These are phyloP conservation scores for Scheffersomyces segobiensis DNA, from an alignment of 1,139 yeast genomes.

Conservation along the genomic window DNA sequence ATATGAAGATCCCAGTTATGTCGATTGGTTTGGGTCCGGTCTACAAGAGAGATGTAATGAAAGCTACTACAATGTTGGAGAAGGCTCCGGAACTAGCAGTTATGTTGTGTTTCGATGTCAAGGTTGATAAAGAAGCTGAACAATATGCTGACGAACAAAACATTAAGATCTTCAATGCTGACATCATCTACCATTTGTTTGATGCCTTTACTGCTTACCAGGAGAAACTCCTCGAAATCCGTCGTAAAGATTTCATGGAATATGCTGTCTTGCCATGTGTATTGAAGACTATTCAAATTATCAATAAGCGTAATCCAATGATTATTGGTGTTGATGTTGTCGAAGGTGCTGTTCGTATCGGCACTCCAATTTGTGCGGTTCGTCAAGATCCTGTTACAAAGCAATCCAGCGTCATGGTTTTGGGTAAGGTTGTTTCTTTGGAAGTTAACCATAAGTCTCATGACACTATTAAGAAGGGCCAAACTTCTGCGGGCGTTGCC, in stretches of 20 bases:
- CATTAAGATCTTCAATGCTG: constrained; percentile 90
- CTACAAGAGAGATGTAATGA: constrained; percentile 96
- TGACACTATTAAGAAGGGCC: constrained; percentile 85
- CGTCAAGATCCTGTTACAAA: constrained; percentile 85
- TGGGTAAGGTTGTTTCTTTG: constrained; percentile 85
- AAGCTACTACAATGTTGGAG: constrained; percentile 94
- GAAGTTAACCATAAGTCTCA: constrained; percentile 92
- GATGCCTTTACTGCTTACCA: constrained; percentile 95
- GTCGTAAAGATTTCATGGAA: constrained; percentile 85
- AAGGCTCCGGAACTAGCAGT: constrained; percentile 94
- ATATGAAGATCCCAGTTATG: constrained; percentile 99
- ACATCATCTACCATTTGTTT: constrained; percentile 92
- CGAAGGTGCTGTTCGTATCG: constrained; percentile 86
- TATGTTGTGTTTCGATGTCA: constrained; percentile 97
- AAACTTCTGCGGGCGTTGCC: constrained; percentile 97
- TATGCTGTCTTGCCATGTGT: constrained; percentile 96
- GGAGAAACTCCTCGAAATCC: constrained; percentile 78
- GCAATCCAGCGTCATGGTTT: constrained; percentile 65
- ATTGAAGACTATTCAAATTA: constrained; percentile 89
- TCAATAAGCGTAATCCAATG: constrained; percentile 99
- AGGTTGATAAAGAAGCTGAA: constrained; percentile 96
- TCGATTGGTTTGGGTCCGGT: constrained; percentile 98
- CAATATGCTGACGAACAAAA: constrained; percentile 95
- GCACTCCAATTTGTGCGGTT: constrained; percentile 96
- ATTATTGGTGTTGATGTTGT: constrained; percentile 96